A percentile compares a stretch with the other conserved stretches of the same genome.
Conservation (phyloP, 768 basidiomycete species). For the Tylopilus rubrobrunneus region DNA sequence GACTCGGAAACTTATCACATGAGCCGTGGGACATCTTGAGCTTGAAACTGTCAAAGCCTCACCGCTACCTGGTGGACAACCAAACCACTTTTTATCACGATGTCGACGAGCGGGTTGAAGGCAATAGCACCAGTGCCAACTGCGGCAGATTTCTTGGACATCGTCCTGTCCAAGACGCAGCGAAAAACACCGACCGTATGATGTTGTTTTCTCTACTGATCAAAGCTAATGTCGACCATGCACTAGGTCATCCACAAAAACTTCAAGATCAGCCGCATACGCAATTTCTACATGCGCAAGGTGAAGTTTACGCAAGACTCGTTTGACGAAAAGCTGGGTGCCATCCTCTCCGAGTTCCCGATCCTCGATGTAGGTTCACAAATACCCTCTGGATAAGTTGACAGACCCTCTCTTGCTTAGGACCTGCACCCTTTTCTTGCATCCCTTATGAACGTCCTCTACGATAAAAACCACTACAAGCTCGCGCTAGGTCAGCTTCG, state of each 20-base stretch:
- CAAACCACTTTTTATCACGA: constrained; percentile 22
- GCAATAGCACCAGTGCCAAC: constrained; percentile 98
- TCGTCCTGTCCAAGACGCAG: constrained; percentile 91
- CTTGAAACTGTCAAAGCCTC: constrained; percentile 4
- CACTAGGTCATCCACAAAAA: constrained; percentile 95
- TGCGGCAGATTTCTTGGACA: constrained; percentile 91
- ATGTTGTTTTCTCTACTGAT: not conserved
- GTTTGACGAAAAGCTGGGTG: constrained; percentile 92
- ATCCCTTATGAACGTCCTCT: constrained; percentile 95
- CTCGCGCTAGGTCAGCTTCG: constrained; percentile 96
- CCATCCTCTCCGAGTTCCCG: constrained; percentile 94
- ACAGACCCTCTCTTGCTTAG: constrained; percentile 27
- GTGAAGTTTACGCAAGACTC: constrained; percentile 98
- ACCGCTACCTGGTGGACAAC: not conserved
- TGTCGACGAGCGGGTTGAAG: constrained; percentile 90
- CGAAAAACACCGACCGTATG: constrained; percentile 92
- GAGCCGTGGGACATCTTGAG: constrained; percentile 8
- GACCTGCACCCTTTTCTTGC: constrained; percentile 96
- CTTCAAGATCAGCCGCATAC: constrained; percentile 98
- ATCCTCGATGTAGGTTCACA: constrained; percentile 80
- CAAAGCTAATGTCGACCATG: not conserved
- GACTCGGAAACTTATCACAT: constrained; percentile 6
- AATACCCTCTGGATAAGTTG: not conserved
- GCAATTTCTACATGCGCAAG: constrained; percentile 98
- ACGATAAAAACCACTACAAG: constrained; percentile 99